Percentiles rank a stretch among this genome's conserved stretches.
Evolutionary conservation across 2,329 filamentous ascomycete species (phyloP).

Genomic region (Ceratocystis albifundus): DNA sequence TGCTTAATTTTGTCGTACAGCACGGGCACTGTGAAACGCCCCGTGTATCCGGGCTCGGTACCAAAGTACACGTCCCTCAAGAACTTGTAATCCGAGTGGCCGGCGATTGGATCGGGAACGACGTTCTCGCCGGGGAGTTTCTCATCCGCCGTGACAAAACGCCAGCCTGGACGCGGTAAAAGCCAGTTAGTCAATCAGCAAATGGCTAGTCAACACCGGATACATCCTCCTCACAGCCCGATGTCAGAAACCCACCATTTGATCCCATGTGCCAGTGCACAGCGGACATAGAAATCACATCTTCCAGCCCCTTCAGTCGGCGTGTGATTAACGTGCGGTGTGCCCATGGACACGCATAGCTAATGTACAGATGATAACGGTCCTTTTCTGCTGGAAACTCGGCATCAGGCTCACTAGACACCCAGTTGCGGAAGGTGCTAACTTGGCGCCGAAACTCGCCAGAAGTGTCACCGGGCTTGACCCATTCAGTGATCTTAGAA

Average conservation of each 20-base stretch:
- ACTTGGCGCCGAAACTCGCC: conserved; percentile 89
- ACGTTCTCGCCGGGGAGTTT: conserved; percentile 48
- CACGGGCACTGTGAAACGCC: conserved; percentile 78
- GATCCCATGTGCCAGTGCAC: conserved; percentile 82
- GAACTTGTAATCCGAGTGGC: conserved; percentile 56
- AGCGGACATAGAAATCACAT: conserved; percentile 65
- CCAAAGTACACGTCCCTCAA: conserved; percentile 72
- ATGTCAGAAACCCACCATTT: conserved; percentile 33
- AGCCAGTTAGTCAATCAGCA: not conserved
- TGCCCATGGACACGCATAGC: conserved; percentile 91
- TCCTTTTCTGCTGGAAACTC: conserved; percentile 76
- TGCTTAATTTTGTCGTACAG: conserved; percentile 68
- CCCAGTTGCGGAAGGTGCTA: conserved; percentile 70
- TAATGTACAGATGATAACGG: conserved; percentile 89
- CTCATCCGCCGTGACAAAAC: conserved; percentile 58
- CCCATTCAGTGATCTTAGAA: conserved; percentile 64
- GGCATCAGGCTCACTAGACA: conserved; percentile 59
- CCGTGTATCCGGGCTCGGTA: conserved; percentile 57
- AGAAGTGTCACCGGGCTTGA: conserved; percentile 59
- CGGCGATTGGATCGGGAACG: conserved; percentile 55
- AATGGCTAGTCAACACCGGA: not conserved
- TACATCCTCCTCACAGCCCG: not conserved
- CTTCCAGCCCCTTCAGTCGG: conserved; percentile 82
- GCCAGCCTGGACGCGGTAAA: conserved; percentile 42
- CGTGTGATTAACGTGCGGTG: conserved; percentile 78